Evolutionary conservation across 495 filamentous ascomycete genomes (phyloP).

Genomic region (Aspergillus incahuasiensis): DNA sequence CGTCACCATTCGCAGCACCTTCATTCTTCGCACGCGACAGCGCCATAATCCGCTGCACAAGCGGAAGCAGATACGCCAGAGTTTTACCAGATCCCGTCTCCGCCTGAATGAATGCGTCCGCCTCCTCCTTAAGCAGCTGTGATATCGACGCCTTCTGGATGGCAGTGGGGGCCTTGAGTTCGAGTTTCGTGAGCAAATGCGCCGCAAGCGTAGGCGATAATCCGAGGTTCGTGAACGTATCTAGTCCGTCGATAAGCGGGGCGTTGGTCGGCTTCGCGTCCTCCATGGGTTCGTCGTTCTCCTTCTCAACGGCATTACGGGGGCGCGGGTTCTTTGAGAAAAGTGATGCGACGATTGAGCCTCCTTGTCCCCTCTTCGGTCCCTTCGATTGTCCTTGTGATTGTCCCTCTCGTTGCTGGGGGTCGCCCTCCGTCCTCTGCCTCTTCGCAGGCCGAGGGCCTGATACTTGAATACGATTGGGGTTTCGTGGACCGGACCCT

Average conservation of each 20-base stretch:
- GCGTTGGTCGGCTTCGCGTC: conserved; percentile 84
- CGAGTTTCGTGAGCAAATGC: conserved; percentile 79
- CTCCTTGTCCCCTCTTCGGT: conserved; percentile 28
- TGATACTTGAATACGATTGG: conserved; percentile 35
- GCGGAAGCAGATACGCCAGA: conserved; percentile 84
- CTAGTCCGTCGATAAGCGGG: conserved; percentile 76
- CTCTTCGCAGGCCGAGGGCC: conserved; percentile 35
- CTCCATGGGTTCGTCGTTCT: conserved; percentile 30
- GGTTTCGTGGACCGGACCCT: conserved; percentile 27
- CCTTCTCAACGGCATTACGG: conserved; percentile 46
- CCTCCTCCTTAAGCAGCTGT: conserved; percentile 71
- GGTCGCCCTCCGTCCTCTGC: conserved; percentile 30
- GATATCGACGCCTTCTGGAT: conserved; percentile 88
- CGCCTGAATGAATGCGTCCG: conserved; percentile 93
- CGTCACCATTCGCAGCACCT: conserved; percentile 27
- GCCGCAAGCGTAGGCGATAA: conserved; percentile 71
- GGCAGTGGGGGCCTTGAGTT: conserved; percentile 84
- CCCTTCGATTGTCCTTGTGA: conserved; percentile 17
- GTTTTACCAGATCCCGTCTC: conserved; percentile 98
- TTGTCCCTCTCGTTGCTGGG: not conserved
- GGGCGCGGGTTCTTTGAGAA: conserved; percentile 82
- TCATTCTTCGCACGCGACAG: conserved; percentile 49
- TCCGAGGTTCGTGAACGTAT: conserved; percentile 78
- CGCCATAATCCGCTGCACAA: conserved; percentile 80
- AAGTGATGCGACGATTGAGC: conserved; percentile 77